These are phyloP conservation scores for Begonia fuchsioides DNA, from an alignment of 306 rosid genomes.

Conservation along the genomic window DNA sequence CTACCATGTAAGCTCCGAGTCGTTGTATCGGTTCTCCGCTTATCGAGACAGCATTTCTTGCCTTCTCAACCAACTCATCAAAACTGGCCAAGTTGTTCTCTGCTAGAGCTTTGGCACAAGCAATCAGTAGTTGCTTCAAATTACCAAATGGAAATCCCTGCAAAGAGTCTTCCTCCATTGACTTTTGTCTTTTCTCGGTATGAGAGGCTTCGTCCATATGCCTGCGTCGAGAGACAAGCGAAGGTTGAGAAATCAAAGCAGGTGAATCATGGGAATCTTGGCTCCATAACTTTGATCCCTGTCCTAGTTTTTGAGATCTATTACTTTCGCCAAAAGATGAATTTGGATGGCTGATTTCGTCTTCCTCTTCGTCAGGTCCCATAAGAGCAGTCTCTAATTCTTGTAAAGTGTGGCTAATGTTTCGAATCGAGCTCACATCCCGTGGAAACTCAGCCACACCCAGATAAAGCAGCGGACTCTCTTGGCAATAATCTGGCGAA, in stretches of 20 bases:
- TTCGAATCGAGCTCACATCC: constrained; percentile 28
- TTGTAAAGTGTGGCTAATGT: constrained; percentile 34
- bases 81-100: constrained; percentile 33
- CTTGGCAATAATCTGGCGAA: constrained; percentile 19
- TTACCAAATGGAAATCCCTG: constrained; percentile 28
- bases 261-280: constrained; percentile 24
- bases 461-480: constrained; percentile 26
- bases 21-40: constrained; percentile 80
- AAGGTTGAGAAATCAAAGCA: constrained; percentile 24
- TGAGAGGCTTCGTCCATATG: constrained; percentile 25
- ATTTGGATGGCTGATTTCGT: constrained; percentile 24
- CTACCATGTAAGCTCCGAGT: constrained; percentile 92
- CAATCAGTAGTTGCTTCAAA: constrained; percentile 62
- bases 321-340: constrained; percentile 26
- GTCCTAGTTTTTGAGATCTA: constrained; percentile 16
- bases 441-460: constrained; percentile 16
- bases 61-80: constrained; percentile 41
- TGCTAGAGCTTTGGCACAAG: constrained; percentile 62
- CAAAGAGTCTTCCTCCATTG: constrained; percentile 31
- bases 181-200: constrained; percentile 43
- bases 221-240: constrained; percentile 21
- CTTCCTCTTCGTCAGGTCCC: constrained; percentile 60
- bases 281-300: constrained; percentile 35
- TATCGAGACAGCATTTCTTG: constrained; percentile 55
- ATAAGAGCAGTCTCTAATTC: constrained; percentile 72